Evolutionary conservation across 169 alveolate species (phyloP), one percentile per base, ranked within the genome.

Genomic region (Plasmodium inui): DNA sequence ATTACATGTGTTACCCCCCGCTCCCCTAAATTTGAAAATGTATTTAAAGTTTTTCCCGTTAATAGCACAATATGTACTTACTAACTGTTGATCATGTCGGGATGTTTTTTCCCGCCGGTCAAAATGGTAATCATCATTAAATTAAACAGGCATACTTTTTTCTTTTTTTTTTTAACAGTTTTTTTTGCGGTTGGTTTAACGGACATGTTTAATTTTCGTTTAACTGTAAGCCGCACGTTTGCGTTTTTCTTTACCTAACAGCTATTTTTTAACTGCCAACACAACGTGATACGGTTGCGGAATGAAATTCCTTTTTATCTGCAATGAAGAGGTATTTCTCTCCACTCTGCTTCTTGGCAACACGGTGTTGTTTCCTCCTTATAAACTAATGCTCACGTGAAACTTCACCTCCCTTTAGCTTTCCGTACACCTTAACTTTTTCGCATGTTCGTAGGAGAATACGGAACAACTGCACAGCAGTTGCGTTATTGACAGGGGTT

Each of bases 291-390:
- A 26, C 14, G 76, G 30, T 2, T 26, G n/a, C 14, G 5, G 76
- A 67, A 67, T 22, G 39, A 67, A 67, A 67, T 67, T 67, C 37
- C 76, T 67, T 67, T 67, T 67, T 19, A 67, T 67, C 76, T 67
- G 76, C 41, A 2, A 28, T 26, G 76, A 67, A 67, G n/a, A 26
- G 76, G n/a, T 28, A 67, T 67, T 67, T 67, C n/a, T 67, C n/a
- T 67, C 76, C 76, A 17, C n/a, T 67, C n/a, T 67, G 37, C 14
- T 28, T 67, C 41, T 67, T 22, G n/a, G 34, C 37, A 67, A 26
- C 76, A 67, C n/a, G 3, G n/a, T 28, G n/a, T 28, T 67, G 37
- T 26, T 67, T 67, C n/a, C 37, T 9, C 37, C 76, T 22, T 67
- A 67, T 19, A 67, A 26, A n/a, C 19, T 67, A 10, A 67, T 67